Evolutionary conservation across 768 basidiomycete genomes (phyloP).

Genomic region (Lentinula sp.): DNA sequence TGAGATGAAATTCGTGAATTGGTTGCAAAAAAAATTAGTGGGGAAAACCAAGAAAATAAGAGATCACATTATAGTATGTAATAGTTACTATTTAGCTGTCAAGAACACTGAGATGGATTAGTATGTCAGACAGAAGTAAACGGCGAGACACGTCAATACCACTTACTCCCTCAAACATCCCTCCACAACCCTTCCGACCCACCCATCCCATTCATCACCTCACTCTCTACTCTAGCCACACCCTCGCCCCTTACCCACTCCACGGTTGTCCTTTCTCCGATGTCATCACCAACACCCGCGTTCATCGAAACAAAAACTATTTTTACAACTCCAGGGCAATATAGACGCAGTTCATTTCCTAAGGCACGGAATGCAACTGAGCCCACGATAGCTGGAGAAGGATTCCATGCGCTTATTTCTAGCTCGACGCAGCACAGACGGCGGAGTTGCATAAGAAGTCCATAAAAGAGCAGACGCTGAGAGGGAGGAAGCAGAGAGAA

Average conservation of each 20-base stretch:
- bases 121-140: not conserved
- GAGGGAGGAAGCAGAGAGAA: not conserved
- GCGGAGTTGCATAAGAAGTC: conserved; percentile 46
- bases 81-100: too few relatives aligned
- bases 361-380: conserved; percentile 51
- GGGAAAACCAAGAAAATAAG: not conserved
- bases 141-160: not conserved
- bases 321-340: conserved; percentile 42
- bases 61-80: too few relatives aligned
- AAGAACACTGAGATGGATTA: not conserved
- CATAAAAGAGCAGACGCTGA: conserved; percentile 60
- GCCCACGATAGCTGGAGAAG: conserved; percentile 35
- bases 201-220: conserved; percentile 8
- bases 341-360: conserved; percentile 54
- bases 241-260: conserved; percentile 19
- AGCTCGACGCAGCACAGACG: conserved; percentile 52
- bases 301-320: conserved; percentile 47
- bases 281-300: conserved; percentile 26
- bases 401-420: conserved; percentile 62
- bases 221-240: conserved; percentile 19
- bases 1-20: too few relatives aligned
- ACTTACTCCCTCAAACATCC: conserved; percentile 15
- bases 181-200: conserved; percentile 22
- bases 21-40: too few relatives aligned
- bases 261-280: conserved; percentile 46